A percentile compares a stretch with the other conserved stretches of the same genome.
Conservation (phyloP, 768 basidiomycete species). For the Porphyrellus cyaneotinctus region DNA sequence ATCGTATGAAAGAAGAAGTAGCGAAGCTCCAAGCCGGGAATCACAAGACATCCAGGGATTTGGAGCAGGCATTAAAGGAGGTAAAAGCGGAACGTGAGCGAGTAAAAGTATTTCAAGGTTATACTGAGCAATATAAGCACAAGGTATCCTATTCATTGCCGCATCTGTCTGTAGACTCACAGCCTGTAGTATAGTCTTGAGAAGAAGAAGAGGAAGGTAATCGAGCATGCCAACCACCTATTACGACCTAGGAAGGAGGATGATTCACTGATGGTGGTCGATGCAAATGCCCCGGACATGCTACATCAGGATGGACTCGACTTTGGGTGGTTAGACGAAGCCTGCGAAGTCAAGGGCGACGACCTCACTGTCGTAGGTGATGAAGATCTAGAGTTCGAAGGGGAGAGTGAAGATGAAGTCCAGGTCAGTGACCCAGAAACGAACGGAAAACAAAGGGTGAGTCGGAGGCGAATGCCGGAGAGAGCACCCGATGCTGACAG, state of each 20-base stretch:
- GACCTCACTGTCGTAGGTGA: conserved; percentile 14
- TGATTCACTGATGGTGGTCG: conserved; percentile 29
- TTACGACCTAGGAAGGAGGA: conserved; percentile 19
- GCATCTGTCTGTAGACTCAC: background rate
- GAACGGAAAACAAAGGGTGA: conserved; percentile 10
- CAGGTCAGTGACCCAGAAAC: background rate
- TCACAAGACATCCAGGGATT: conserved; percentile 15
- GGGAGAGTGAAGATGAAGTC: conserved; percentile 21
- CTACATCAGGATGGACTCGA: conserved; percentile 12
- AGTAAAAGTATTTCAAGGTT: conserved; percentile 21
- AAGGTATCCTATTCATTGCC: conserved; percentile 15
- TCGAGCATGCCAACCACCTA: conserved; percentile 12
- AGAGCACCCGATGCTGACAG: conserved; percentile 2
- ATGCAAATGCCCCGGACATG: conserved; percentile 24
- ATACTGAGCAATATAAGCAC: conserved; percentile 17
- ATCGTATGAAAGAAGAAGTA: conserved; percentile 18
- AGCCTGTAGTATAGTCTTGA: conserved; percentile 17
- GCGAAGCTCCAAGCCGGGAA: conserved; percentile 22
- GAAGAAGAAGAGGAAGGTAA: conserved; percentile 26
- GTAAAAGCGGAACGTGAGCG: conserved; percentile 17
- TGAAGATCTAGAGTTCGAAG: conserved; percentile 10
- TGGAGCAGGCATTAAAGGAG: conserved; percentile 17
- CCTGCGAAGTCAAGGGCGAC: conserved; percentile 28
- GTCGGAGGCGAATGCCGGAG: background rate
- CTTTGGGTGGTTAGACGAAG: conserved; percentile 27